These are phyloP conservation scores for Phalaenopsis aphrodite DNA, from an alignment of 106 monocot genomes.

Conservation along the genomic window DNA sequence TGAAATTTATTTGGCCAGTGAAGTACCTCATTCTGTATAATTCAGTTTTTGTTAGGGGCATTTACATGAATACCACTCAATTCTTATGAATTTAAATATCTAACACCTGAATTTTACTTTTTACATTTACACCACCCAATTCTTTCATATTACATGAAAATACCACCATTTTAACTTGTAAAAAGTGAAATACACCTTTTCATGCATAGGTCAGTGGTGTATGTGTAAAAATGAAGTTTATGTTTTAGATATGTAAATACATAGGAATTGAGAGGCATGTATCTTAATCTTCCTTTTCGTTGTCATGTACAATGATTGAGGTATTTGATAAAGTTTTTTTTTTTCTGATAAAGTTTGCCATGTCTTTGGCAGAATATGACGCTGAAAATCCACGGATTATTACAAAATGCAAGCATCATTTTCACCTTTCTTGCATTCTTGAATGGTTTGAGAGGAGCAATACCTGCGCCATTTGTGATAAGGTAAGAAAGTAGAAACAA, in stretches of 20 bases:
- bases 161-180: too few species aligned
- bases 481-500: slow-evolving; percentile 27
- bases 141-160: too few species aligned
- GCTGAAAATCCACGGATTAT: slow-evolving; percentile 34
- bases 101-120: too few species aligned
- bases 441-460: slow-evolving; percentile 55
- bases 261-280: too few species aligned
- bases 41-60: background rate
- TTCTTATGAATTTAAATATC: too few species aligned
- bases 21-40: background rate
- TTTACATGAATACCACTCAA: too few species aligned
- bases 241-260: too few species aligned
- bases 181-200: too few species aligned
- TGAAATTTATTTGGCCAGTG: background rate
- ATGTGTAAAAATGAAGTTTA: too few species aligned
- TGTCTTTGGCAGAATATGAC: slow-evolving; percentile 28
- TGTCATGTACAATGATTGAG: background rate
- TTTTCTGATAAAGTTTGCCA: background rate
- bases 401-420: slow-evolving; percentile 49
- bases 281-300: too few species aligned
- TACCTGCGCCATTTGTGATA: slow-evolving; percentile 45
- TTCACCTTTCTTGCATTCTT: slow-evolving; percentile 53
- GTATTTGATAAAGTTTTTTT: background rate
- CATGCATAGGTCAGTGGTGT: too few species aligned
- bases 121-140: too few species aligned